phyloP scores from a whole-genome alignment of 192 early-diverging fungal species.

The Coemansia pectinata region DNA sequence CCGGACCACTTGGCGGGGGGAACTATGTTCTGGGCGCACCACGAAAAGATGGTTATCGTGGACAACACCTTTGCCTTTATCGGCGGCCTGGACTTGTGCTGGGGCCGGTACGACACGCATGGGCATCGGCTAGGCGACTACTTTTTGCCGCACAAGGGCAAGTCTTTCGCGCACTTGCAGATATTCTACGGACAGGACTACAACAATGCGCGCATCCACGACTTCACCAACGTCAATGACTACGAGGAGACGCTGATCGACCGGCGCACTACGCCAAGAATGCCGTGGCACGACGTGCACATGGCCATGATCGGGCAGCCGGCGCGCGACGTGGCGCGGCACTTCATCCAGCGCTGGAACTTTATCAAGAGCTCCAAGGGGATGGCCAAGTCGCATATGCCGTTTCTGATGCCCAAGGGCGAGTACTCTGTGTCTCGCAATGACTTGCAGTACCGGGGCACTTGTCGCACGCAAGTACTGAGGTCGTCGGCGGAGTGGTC shows the following conservation, averaged over 20 bases:
- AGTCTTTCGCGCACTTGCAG: conserved; percentile 50
- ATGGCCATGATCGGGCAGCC: conserved; percentile 77
- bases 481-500: conserved; percentile 70
- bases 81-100: conserved; percentile 85
- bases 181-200: conserved; percentile 78
- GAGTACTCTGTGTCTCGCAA: conserved; percentile 64
- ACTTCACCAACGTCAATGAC: conserved; percentile 64
- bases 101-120: conserved; percentile 83
- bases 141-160: conserved; percentile 50
- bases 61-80: conserved; percentile 82
- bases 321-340: conserved; percentile 76
- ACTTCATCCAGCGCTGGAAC: conserved; percentile 89
- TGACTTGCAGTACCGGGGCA: conserved; percentile 59
- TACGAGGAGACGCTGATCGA: conserved; percentile 55
- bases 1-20: conserved; percentile 75
- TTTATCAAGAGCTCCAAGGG: conserved; percentile 77
- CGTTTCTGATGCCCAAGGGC: conserved; percentile 69
- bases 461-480: conserved; percentile 66
- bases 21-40: conserved; percentile 82
- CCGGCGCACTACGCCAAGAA: conserved; percentile 61
- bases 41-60: conserved; percentile 80
- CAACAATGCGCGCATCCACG: conserved; percentile 82
- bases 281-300: conserved; percentile 90
- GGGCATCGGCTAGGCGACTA: conserved; percentile 76
- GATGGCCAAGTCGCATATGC: conserved; percentile 58